Evolutionary conservation across 2,329 filamentous ascomycete species (phyloP).

Genomic region (Pseudopithomyces maydicus): DNA sequence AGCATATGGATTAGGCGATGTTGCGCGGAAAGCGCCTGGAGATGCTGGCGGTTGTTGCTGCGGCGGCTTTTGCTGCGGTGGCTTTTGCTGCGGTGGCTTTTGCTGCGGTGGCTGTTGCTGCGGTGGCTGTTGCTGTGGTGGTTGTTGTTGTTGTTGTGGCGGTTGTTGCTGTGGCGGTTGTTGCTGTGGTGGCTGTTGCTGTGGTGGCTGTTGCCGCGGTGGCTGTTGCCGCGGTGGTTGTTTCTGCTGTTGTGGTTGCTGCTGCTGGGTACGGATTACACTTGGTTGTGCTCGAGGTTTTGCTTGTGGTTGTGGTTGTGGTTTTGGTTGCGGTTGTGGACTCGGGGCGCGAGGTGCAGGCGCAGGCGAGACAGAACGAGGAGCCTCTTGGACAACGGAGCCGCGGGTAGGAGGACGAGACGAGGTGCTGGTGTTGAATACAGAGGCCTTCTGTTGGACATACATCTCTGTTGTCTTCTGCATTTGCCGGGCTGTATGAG

Average conservation of each 20-base stretch:
- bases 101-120: constrained; percentile 4
- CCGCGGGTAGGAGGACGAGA: constrained; percentile 65
- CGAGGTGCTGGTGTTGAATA: constrained; percentile 63
- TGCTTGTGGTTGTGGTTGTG: no score
- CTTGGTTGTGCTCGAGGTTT: no score
- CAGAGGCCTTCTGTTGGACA: constrained; percentile 77
- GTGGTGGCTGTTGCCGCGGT: no score
- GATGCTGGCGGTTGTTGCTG: constrained; percentile 1
- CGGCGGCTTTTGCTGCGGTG: constrained; percentile 7
- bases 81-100: not conserved
- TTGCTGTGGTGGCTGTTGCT: no score
- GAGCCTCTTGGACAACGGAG: constrained; percentile 49
- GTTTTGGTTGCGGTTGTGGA: constrained; percentile 57
- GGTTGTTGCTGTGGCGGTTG: no score
- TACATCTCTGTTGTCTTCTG: constrained; percentile 92
- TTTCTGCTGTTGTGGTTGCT: no score
- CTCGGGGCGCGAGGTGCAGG: constrained; percentile 66
- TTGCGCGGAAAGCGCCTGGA: constrained; percentile 16
- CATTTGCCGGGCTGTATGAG: constrained; percentile 93
- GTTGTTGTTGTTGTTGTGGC: no score
- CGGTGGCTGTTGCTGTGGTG: no score
- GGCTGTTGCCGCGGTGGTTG: no score
- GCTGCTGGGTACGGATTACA: no score
- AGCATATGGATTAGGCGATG: constrained; percentile 68
- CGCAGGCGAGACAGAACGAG: constrained; percentile 67